Conservation (phyloP, 2,329 filamentous ascomycete genomes). For the Beauveria sp. region DNA sequence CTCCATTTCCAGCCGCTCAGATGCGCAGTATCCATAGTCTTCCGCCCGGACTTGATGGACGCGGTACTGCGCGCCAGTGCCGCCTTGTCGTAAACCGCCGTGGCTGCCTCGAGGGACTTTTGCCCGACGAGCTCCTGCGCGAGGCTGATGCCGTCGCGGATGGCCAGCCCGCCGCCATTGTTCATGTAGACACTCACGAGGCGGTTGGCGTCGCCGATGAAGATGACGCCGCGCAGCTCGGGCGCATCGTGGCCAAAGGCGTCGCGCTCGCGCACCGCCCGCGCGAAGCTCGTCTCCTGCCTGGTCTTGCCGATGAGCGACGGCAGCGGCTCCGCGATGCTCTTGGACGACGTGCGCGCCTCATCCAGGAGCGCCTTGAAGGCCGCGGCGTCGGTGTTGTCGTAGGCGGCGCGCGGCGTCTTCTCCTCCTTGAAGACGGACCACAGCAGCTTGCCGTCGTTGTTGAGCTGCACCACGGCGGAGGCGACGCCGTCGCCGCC, state of each 20-base stretch:
- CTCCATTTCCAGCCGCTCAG: constrained; percentile 11
- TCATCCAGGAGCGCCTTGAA: constrained; percentile 21
- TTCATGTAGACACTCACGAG: constrained; percentile 37
- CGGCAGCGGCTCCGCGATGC: constrained; percentile 27
- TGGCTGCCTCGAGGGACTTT: constrained; percentile 19
- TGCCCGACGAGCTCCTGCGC: constrained; percentile 25
- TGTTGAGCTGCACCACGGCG: constrained; percentile 33
- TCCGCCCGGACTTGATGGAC: constrained; percentile 16
- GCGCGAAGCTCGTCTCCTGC: constrained; percentile 24
- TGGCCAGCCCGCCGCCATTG: constrained; percentile 36
- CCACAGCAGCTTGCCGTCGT: constrained; percentile 28
- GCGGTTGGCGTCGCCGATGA: constrained; percentile 39
- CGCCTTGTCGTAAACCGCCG: constrained; percentile 25
- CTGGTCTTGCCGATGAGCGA: constrained; percentile 30
- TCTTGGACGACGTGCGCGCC: constrained; percentile 21
- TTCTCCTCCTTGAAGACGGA: constrained; percentile 25
- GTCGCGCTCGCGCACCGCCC: constrained; percentile 33
- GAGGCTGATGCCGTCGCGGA: constrained; percentile 35
- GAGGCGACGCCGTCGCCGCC: constrained; percentile 27
- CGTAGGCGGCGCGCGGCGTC: constrained; percentile 9
- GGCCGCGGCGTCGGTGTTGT: constrained; percentile 15
- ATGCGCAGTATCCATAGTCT: constrained; percentile 11
- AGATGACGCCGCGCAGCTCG: constrained; percentile 23
- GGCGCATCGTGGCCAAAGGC: constrained; percentile 27
- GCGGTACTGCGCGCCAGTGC: constrained; percentile 24